Evolutionary conservation across 2,329 filamentous ascomycete species (phyloP), one percentile per base, ranked within the genome.

Genomic region (Colletotrichum cereale): DNA sequence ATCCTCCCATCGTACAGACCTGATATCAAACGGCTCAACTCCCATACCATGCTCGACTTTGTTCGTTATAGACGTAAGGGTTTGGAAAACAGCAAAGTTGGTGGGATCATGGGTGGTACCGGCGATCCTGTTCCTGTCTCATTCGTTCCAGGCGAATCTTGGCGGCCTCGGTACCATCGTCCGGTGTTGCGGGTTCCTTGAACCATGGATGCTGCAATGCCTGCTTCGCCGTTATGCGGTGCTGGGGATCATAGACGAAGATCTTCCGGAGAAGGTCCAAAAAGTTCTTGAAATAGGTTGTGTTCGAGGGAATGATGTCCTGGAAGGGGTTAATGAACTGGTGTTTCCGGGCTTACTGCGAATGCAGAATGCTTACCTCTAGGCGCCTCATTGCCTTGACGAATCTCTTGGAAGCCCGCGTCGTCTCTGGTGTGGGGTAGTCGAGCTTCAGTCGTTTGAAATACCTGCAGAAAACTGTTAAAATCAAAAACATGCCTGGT

Each of bases 381-480:
- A 93, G 81, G 66, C 85, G 85, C 79, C 92, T 92, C 91, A 93
- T 93, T n/a, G 89, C 90, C 79, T 90, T 90, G 16, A 93, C 91
- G 76, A 92, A 93, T 75, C 89, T 84, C 73, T 86, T 84, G 1
- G 90, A 92, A 4, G 90, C 89, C 67, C 90, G 84, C 0, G 89
- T 90, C 0, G 91, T 92, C 16, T 92, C 90, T 2, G 82, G 75
- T 2, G 86, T 87, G 3, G 91, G 91, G 74, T 92, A 93, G 74
- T 92, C 90, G 26, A 93, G 84, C 77, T 86, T 89, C 44, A 87
- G 82, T 29, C 90, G 84, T 78, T 92, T 92, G 80, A 93, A 93
- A 75, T 90, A 92, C 75, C 90, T 92, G 62, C 21, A 29, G 29
- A 47, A 21, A 48, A 36, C 5, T 16, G 24, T 58, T 12, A 40